phyloP scores from a whole-genome alignment of 768 basidiomycete species.

The Tulasnella calospora region DNA sequence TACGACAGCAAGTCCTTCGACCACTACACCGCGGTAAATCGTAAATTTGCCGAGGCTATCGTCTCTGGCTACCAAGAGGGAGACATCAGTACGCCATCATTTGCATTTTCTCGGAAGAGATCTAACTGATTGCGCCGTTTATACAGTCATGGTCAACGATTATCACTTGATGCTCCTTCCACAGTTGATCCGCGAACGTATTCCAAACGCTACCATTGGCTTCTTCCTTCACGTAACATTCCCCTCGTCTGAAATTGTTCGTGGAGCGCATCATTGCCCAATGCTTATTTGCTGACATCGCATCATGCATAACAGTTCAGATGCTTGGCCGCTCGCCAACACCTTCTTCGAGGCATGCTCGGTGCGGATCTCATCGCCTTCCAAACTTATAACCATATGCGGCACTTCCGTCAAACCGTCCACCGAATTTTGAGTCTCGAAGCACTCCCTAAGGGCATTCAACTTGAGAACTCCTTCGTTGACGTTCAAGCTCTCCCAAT shows the following conservation, averaged over 20 bases:
- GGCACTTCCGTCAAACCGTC: constrained; percentile 83
- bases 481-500: constrained; percentile 87
- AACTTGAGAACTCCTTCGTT: constrained; percentile 57
- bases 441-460: constrained; percentile 78
- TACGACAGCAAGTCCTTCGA: constrained; percentile 76
- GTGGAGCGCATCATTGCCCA: neutral
- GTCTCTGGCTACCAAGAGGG: constrained; percentile 76
- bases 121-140: neutral
- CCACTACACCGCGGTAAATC: constrained; percentile 85
- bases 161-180: constrained; percentile 96
- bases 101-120: constrained; percentile 32
- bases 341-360: constrained; percentile 82
- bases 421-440: constrained; percentile 73
- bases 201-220: constrained; percentile 67
- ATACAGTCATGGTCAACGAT: constrained; percentile 60
- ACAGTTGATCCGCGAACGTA: constrained; percentile 64
- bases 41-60: constrained; percentile 82
- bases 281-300: neutral
- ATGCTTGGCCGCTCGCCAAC: constrained; percentile 37
- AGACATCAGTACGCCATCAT: constrained; percentile 56
- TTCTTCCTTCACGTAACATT: constrained; percentile 98
- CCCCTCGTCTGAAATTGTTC: constrained; percentile 78
- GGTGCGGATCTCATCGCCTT: constrained; percentile 91
- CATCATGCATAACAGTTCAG: neutral
- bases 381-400: constrained; percentile 77